Evolutionary conservation across 495 filamentous ascomycete species (phyloP).

Genomic region (Penicillium arizonense): DNA sequence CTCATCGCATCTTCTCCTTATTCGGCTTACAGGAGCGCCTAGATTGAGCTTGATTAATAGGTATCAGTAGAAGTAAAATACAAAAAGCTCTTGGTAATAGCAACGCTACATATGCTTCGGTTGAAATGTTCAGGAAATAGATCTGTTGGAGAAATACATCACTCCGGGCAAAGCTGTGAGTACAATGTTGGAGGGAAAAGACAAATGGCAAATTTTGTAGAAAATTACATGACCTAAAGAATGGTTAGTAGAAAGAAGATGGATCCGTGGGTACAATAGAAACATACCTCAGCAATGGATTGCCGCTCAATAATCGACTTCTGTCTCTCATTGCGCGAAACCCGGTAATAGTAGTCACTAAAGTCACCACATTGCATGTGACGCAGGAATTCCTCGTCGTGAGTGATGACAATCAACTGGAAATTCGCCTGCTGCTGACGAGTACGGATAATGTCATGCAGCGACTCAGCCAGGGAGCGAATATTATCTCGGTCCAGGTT

Average conservation of each 20-base stretch:
- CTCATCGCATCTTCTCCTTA: background rate
- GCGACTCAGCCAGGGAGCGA: slow-evolving; percentile 74
- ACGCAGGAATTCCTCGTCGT: slow-evolving; percentile 94
- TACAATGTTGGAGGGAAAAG: background rate
- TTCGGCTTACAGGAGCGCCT: background rate
- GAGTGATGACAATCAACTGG: slow-evolving; percentile 97
- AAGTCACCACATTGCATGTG: slow-evolving; percentile 96
- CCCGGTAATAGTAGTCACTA: slow-evolving; percentile 84
- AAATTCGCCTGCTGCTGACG: slow-evolving; percentile 89
- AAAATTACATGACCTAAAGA: slow-evolving; percentile 21
- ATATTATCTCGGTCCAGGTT: slow-evolving; percentile 97
- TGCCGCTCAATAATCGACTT: slow-evolving; percentile 82
- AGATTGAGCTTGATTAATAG: background rate
- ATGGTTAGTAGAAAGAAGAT: slow-evolving; percentile 5
- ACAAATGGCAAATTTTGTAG: background rate
- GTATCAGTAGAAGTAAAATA: slow-evolving; percentile 1
- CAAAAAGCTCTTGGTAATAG: background rate
- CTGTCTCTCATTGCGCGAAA: slow-evolving; percentile 79
- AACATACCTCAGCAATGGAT: slow-evolving; percentile 57
- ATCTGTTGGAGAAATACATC: background rate
- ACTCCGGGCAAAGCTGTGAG: background rate
- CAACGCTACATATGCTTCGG: slow-evolving; percentile 4
- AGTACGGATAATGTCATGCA: slow-evolving; percentile 84
- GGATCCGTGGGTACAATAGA: background rate
- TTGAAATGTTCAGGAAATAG: background rate